Base-by-base conservation (phyloP, 2,329 filamentous ascomycete genomes). In the Tolypocladium amazonense region DNA sequence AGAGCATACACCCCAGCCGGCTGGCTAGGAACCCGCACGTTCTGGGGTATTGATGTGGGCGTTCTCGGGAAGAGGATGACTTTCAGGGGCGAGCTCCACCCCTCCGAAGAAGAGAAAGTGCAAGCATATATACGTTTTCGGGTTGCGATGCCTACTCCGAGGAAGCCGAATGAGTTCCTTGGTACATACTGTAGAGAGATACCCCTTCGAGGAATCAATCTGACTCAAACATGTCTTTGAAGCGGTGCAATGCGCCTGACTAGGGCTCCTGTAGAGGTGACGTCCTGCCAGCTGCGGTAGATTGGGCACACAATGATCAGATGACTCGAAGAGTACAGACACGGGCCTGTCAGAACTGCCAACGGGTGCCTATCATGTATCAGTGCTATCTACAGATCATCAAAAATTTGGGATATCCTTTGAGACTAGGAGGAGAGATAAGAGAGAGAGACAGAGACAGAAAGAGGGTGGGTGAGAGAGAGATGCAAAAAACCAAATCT, bases 1-100 rank as follows among this genome's bases (percentile, higher is more conserved):
- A 73, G 52, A 71, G 70, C 60, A 77, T 84, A 54, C 82, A 84
- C 63, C 81, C 82, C 4, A 83, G 81, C 63, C 76, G 81, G 35
- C 70, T 78, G 60, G 77, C 65, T 37, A 62, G 61, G 38, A 63
- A 61, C 54, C 64, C 62, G 12, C 18, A 30, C 47, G 47, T 58
- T 14, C 50, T 64, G 57, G 60, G 58, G 3, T 30, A 57, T 8
- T 59, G 56, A 60, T 50, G n/a, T 43, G 25, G 45, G 6, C 25
- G 25, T 38, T 58, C 12, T 12, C 7, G 18, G 35, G 43, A 15
- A 23, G 43, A 14, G 11, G 23, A 37, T 37, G 33, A 11, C 4
- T 39, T 39, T 39, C 15, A 9, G 38, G 38, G 38, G 38, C 38
- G 38, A 39, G 39, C 20, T n/a, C 6, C 2, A 43, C 38, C 20